Conservation (phyloP, 179 eudicot species). For the Beta corolliflora region DNA sequence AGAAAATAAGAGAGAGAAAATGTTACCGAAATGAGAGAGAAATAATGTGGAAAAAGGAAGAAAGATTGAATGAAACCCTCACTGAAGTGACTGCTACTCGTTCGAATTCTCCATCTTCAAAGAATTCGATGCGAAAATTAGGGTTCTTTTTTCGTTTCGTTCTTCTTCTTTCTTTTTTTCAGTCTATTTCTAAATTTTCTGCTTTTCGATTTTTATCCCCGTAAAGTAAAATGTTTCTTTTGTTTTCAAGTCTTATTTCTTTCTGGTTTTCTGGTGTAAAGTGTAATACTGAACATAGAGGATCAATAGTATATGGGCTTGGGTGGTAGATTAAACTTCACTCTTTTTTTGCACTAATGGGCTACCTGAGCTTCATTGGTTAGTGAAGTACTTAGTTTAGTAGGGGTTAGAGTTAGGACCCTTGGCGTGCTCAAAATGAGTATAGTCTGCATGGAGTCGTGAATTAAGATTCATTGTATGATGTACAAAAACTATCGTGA, state of each 20-base stretch:
- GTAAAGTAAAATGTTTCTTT: neutral
- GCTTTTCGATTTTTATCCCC: neutral
- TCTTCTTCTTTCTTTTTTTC: neutral
- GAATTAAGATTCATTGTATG: too few relatives aligned
- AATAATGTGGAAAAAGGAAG: neutral
- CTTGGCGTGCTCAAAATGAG: too few relatives aligned
- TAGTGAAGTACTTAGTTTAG: too few relatives aligned
- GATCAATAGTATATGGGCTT: neutral
- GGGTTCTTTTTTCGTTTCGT: conserved; percentile 23
- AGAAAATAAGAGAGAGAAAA: neutral
- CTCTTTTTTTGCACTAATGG: too few relatives aligned
- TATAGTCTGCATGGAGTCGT: too few relatives aligned
- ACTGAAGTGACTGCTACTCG: neutral
- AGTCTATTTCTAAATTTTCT: neutral
- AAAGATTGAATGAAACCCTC: neutral
- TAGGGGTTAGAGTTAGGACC: too few relatives aligned
- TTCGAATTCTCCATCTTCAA: conserved; percentile 15
- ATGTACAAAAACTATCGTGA: too few relatives aligned
- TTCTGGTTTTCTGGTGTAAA: neutral
- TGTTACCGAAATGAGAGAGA: conserved; percentile 20
- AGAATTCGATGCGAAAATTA: conserved; percentile 7
- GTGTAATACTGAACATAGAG: neutral
- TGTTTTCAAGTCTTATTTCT: neutral
- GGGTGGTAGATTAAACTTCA: too few relatives aligned
- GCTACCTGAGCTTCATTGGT: too few relatives aligned